Conservation (phyloP, 1,284 basidiomycete genomes). For the Agroathelia rolfsii region DNA sequence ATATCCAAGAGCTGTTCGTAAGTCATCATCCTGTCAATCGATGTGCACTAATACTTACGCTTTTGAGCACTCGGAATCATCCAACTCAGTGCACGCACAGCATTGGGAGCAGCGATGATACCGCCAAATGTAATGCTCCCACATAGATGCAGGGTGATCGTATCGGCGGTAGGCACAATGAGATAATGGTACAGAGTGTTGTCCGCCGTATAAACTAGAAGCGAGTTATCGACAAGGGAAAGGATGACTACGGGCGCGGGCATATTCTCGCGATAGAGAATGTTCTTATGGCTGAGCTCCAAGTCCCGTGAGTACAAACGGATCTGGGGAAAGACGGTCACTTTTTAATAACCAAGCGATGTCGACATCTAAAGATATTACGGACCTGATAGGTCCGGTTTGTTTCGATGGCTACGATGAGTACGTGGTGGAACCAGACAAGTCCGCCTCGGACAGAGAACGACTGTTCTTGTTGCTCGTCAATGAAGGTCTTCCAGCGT, state of each 20-base stretch:
- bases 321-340: slow-evolving; percentile 39
- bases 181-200: slow-evolving; percentile 92
- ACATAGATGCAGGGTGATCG: slow-evolving; percentile 82
- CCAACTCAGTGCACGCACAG: slow-evolving; percentile 93
- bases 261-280: slow-evolving; percentile 78
- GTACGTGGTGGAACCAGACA: slow-evolving; percentile 94
- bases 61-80: slow-evolving; percentile 92
- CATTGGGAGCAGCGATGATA: slow-evolving; percentile 76
- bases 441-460: slow-evolving; percentile 88
- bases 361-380: slow-evolving; percentile 6
- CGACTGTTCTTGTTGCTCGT: slow-evolving; percentile 80
- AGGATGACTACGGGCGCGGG: slow-evolving; percentile 74
- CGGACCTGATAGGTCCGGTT: slow-evolving; percentile 69
- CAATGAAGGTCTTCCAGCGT: slow-evolving; percentile 88
- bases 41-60: slow-evolving; percentile 39
- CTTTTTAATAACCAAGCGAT: too few relatives aligned
- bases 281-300: slow-evolving; percentile 79
- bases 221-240: slow-evolving; percentile 89
- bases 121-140: slow-evolving; percentile 94
- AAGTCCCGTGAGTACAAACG: slow-evolving; percentile 93
- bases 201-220: slow-evolving; percentile 96
- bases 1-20: slow-evolving; percentile 9
- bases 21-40: slow-evolving; percentile 1
- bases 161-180: slow-evolving; percentile 77
- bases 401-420: slow-evolving; percentile 87